Base-by-base conservation (phyloP, 202 grass and related monocot genomes). In the Musa balbisiana region DNA sequence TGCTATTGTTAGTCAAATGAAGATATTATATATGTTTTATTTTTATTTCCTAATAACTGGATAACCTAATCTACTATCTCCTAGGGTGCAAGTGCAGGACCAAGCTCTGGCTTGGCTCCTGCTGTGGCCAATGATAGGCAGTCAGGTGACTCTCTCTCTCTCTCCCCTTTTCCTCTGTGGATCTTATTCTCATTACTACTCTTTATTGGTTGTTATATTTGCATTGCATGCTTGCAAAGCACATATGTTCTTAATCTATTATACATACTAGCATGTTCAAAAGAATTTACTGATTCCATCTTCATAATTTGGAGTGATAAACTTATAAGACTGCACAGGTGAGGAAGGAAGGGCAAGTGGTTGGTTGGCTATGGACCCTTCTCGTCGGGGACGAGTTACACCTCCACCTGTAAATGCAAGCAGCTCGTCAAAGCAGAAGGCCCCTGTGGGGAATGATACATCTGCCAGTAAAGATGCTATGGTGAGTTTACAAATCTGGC, bases 401-500 rank as follows among this genome's bases (percentile, higher is more conserved):
- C 64, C 72, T 76, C 85, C 85, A 75, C 90, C 73, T 43, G 82
- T 86, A 87, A 93, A 83, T 79, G 84, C 81, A 21, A 88, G 90
- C 62, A 93, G 84, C 69, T 76, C 87, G 63, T 86, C 86, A 24
- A 97, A 97, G 64, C 84, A 93, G 69, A 97, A 97, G 56, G 85
- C 88, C 29, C 86, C 90, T 52, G 79, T 88, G 55, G 69, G 43
- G 27, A 68, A 80, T 33, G 78, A 80, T 64, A 33, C 12, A 52
- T 14, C 78, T 53, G 6, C 33, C 17, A 53, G 29, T 80, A 80
- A 73, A 72, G 78, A 80, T 73, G 78, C 49, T 64, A 51, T 64
- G 78, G 78, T 80, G 49, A 80, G 78, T 27, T 63, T 64, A 20
- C 53, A 12, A 3, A 8, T 58, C 33, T 43, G 33, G 33, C 4